Base-by-base conservation (phyloP, 768 basidiomycete genomes). In the Agaricus subrufescens region DNA sequence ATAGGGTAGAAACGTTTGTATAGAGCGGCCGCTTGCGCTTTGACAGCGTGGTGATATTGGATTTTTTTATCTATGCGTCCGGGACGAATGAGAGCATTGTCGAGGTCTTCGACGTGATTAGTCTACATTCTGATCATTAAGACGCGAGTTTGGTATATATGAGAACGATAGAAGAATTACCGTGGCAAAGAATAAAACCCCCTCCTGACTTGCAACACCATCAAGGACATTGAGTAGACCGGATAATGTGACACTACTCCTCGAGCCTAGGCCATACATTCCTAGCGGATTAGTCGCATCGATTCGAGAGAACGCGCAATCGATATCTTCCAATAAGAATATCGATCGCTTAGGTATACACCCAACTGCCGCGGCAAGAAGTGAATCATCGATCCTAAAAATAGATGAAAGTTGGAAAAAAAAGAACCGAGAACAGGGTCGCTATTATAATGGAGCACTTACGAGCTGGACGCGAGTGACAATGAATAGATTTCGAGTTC, bases 401-500 rank as follows among this genome's bases (percentile, higher is more conserved):
- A 12, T 9, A 26, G 2, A 26, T 4, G 43, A 23, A 54, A 31
- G 23, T 10, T 38, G 43, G 26, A 30, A 12, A 25, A 29, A 30
- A 12, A 25, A n/a, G 12, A 2, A 53, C 9, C 27, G 30, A 31
- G 27, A 31, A 47, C 1, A 47, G 31, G 9, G 25, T 27, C 45
- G 30, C 19, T 19, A 19, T 19, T 47, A 15, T 27, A 31, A 14
- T 9, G 5, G 27, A 5, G 12, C 8, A 67, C 74, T 25, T 60
- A 82, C 79, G 71, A 71, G 40, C 67, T 63, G n/a, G 79, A 74
- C 0, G 79, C 73, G 0, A 83, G 67, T 0, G 80, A 80, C 19
- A 84, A 62, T 0, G 78, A 71, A 62, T 91, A 94, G 51, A 95
- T 92, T 66, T 94, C 90, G 14, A 95, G 76, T 3, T 84, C 83